A percentile compares a stretch with the other conserved stretches of the same genome.
Conservation (phyloP, 1,139 yeast species). For the Nakaseomyces sp. region DNA sequence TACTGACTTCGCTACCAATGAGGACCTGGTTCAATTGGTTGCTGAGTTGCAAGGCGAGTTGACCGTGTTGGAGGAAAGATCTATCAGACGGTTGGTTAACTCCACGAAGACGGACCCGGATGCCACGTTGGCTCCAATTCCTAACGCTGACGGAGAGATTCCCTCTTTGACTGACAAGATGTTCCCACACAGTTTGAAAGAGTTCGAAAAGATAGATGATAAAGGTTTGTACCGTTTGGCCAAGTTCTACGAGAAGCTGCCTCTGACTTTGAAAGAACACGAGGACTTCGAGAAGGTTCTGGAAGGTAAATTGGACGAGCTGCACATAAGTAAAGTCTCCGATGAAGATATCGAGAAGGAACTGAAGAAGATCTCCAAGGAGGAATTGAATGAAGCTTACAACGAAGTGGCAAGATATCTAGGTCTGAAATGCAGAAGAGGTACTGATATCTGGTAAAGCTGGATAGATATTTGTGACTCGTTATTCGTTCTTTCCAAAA, state of each 20-base stretch:
- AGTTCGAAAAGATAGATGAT: conserved; percentile 42
- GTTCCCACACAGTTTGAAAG: conserved; percentile 55
- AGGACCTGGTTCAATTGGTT: conserved; percentile 75
- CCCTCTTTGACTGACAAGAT: conserved; percentile 37
- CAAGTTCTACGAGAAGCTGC: conserved; percentile 60
- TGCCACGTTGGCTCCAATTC: conserved; percentile 45
- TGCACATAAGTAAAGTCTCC: conserved; percentile 24
- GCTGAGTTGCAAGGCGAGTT: conserved; percentile 85
- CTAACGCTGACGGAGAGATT: conserved; percentile 67
- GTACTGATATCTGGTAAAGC: conserved; percentile 43
- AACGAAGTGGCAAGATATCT: conserved; percentile 60
- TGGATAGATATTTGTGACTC: conserved; percentile 25
- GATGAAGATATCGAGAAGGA: conserved; percentile 26
- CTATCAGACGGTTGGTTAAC: conserved; percentile 51
- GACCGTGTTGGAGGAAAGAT: conserved; percentile 59
- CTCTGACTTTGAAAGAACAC: conserved; percentile 43
- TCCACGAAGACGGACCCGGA: conserved; percentile 34
- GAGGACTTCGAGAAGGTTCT: conserved; percentile 40
- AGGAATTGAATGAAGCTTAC: conserved; percentile 43
- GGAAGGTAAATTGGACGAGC: conserved; percentile 37
- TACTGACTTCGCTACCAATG: conserved; percentile 63
- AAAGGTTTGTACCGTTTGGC: conserved; percentile 45
- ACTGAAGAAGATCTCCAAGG: conserved; percentile 36
- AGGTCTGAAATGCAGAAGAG: conserved; percentile 52
- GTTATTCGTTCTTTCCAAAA: too few relatives aligned